Base-by-base conservation (phyloP, 495 filamentous ascomycete genomes). In the Talaromyces adpressus region DNA sequence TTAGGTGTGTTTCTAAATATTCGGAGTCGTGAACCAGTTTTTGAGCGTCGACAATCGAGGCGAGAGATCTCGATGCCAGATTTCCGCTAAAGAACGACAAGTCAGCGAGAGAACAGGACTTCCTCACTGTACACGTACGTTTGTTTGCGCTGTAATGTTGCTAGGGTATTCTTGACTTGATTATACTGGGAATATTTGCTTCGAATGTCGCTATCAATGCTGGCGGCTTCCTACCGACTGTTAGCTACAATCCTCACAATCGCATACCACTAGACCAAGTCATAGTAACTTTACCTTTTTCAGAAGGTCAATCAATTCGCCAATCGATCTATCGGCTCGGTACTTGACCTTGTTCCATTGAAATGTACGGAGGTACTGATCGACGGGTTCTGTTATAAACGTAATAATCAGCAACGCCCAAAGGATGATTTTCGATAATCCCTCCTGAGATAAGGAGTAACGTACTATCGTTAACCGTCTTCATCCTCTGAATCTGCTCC, bases 271-370 rank as follows among this genome's bases (percentile, higher is more conserved):
- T 59, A 25, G 22, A 16, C 18, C 65, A 18, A 27, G 11, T 14
- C 11, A 32, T n/a, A 32, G 53, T 0, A 52, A 58, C 18, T 29
- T 65, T 11, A 92, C 91, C 84, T 94, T 96, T 68, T 94, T 91
- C 47, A 98, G 75, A 60, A 85, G 84, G 72, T 92, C 90, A 60
- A 96, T 87, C 59, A 97, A 75, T 67, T 97, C 92, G 23, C 86
- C 84, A 57, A 98, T 79, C 32, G 94, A 83, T 72, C 89, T 93
- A 73, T 98, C 94, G 60, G 90, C 89, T 59, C 93, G 86, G 72
- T 98, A 98, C 74, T 96, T 93, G 72, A 93, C 89, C 73, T 93
- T 97, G 74, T 98, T 97, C 94, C 94, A 98, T 60, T 82, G 82
- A 76, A 97, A 98, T 8, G 85, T 85, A 68, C 88, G 86, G 39